Conservation (phyloP, 116 monocot species). For the Cymodocea nodosa region DNA sequence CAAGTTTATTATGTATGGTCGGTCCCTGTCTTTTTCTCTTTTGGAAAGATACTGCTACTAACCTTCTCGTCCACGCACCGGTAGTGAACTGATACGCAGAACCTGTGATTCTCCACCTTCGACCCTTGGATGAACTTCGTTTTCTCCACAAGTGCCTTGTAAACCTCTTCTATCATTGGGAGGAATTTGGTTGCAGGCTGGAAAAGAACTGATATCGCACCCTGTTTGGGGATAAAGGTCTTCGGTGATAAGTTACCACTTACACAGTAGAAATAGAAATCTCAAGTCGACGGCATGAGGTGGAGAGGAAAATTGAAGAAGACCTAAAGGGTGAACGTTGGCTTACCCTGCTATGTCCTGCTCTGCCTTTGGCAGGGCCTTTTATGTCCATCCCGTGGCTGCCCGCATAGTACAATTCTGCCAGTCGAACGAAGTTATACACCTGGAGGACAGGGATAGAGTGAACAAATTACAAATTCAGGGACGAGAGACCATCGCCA, state of each 20-base stretch:
- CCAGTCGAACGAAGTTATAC: conserved; percentile 31
- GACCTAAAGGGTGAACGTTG: no score
- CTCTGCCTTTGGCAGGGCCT: conserved; percentile 27
- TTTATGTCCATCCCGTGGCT: conserved; percentile 62
- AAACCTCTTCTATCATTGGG: conserved; percentile 69
- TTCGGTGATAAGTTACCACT: no score
- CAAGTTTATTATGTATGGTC: no score
- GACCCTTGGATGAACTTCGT: conserved; percentile 26
- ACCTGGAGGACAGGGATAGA: conserved; percentile 11
- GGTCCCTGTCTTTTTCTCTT: not conserved
- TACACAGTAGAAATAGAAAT: no score
- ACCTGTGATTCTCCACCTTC: conserved; percentile 63
- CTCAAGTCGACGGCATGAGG: no score
- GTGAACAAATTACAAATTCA: no score
- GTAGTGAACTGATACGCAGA: conserved; percentile 58
- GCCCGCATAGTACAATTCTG: conserved; percentile 52
- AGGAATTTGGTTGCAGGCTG: conserved; percentile 66
- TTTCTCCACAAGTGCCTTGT: conserved; percentile 29
- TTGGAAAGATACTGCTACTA: not conserved
- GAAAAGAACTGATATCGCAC: conserved; percentile 30
- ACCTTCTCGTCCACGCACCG: conserved; percentile 65
- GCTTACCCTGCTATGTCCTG: conserved; percentile 2
- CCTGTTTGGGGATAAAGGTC: conserved; percentile 6
- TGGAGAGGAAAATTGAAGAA: not conserved
- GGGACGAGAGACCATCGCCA: not conserved